These are phyloP conservation scores for Neofusicoccum sp. DNA, from an alignment of 2,329 filamentous ascomycete genomes.

Conservation along the genomic window DNA sequence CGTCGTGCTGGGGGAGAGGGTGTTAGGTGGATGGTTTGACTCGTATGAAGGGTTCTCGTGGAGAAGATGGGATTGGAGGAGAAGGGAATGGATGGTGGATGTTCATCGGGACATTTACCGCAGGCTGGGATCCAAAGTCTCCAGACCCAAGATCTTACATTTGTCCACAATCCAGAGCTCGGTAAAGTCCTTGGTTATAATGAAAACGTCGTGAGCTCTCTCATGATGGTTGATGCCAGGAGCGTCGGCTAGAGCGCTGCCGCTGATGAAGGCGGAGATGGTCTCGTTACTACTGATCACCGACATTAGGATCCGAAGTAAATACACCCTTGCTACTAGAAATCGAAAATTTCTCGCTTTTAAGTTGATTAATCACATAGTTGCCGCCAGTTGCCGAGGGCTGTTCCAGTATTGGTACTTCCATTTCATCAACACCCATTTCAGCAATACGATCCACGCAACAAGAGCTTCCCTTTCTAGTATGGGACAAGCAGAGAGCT, in stretches of 20 bases:
- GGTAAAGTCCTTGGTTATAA: constrained; percentile 54
- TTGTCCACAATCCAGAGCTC: constrained; percentile 60
- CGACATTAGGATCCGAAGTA: constrained; percentile 51
- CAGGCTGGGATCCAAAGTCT: constrained; percentile 59
- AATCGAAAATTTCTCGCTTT: constrained; percentile 50
- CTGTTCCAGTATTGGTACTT: not conserved
- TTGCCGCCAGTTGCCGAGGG: constrained; percentile 41
- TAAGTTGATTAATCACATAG: constrained; percentile 50
- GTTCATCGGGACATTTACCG: constrained; percentile 37
- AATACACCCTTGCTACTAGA: constrained; percentile 53
- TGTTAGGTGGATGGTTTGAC: not conserved
- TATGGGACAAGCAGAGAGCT: no score
- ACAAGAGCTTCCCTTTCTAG: no score
- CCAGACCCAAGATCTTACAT: constrained; percentile 53
- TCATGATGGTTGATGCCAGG: constrained; percentile 55
- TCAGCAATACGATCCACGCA: no score
- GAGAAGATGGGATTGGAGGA: not conserved
- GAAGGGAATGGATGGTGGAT: not conserved
- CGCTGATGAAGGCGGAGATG: constrained; percentile 50
- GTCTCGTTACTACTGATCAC: constrained; percentile 49
- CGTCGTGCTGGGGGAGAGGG: constrained; percentile 38
- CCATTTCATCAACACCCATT: not conserved
- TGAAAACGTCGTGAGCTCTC: constrained; percentile 55
- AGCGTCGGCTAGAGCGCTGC: constrained; percentile 43
- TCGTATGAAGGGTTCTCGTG: not conserved